These are phyloP conservation scores for Coemansia asiatica DNA, from an alignment of 192 early-diverging fungal genomes.

Conservation along the genomic window DNA sequence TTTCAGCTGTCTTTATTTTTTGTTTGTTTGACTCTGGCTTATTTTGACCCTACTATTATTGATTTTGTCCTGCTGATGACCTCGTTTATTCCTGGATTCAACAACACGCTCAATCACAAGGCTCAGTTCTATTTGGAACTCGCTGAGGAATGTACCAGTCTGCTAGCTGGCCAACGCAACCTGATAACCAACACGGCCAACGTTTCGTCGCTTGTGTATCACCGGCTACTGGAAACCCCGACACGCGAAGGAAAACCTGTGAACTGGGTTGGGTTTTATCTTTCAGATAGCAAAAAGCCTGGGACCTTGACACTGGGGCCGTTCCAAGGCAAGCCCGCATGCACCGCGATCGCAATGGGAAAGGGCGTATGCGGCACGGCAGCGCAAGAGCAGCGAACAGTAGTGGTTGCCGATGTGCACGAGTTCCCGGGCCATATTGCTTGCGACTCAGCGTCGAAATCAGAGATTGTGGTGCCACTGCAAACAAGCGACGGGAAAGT, in stretches of 20 bases:
- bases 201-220: constrained; percentile 75
- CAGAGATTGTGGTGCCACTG: constrained; percentile 86
- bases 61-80: constrained; percentile 19
- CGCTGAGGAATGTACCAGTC: constrained; percentile 55
- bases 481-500: constrained; percentile 51
- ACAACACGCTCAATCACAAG: constrained; percentile 54
- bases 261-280: constrained; percentile 83
- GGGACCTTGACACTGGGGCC: constrained; percentile 72
- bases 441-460: constrained; percentile 80
- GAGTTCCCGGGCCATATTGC: constrained; percentile 87
- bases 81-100: constrained; percentile 47
- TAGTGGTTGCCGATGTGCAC: constrained; percentile 78
- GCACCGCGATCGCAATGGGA: constrained; percentile 79
- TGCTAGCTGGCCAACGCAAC: constrained; percentile 71
- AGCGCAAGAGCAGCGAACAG: constrained; percentile 56
- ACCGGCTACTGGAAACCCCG: constrained; percentile 68
- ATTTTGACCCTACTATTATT: background rate
- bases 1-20: background rate
- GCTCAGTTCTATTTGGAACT: constrained; percentile 74
- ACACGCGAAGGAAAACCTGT: constrained; percentile 61
- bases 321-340: constrained; percentile 90
- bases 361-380: constrained; percentile 90
- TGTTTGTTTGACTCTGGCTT: background rate
- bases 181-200: constrained; percentile 82
- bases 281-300: constrained; percentile 55